Evolutionary conservation across 139 green algal genomes (phyloP).

Genomic region (Volvox africanus): DNA sequence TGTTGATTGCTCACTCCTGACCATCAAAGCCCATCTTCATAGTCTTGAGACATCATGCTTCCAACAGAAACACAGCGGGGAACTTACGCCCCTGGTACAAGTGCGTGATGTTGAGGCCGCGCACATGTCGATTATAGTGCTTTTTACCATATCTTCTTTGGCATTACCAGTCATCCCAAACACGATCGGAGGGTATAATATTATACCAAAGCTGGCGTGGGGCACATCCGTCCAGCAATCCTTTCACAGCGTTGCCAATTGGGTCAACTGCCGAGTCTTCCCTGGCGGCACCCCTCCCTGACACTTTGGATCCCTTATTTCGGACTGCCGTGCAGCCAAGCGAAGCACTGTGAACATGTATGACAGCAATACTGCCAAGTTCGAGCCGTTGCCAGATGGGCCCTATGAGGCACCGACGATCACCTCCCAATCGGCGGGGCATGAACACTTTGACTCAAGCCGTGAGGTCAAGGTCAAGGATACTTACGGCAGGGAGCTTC

Average conservation of each 20-base stretch:
- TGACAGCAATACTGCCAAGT: slow-evolving; percentile 10
- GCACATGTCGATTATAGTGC: no score
- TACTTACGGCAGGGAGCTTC: slow-evolving; percentile 32
- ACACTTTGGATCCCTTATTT: not conserved
- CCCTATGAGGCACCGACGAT: slow-evolving; percentile 48
- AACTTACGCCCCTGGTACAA: slow-evolving; percentile 24
- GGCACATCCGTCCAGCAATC: no score
- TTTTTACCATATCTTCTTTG: no score
- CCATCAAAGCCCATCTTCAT: no score
- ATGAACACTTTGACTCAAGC: slow-evolving; percentile 48
- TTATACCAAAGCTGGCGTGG: no score
- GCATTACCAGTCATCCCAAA: no score
- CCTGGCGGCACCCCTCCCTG: no score
- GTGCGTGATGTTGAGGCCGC: not conserved
- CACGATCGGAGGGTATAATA: no score
- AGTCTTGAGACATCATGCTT: slow-evolving; percentile 17
- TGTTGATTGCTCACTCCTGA: no score
- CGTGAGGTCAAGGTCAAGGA: slow-evolving; percentile 63
- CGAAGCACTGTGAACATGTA: slow-evolving; percentile 56
- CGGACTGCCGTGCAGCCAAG: not conserved
- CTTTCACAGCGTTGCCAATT: no score
- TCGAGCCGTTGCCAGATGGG: slow-evolving; percentile 42
- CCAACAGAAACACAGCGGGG: slow-evolving; percentile 32
- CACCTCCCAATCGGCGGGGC: slow-evolving; percentile 12
- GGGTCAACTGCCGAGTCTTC: no score